Conservation (phyloP, 345 rosid species). For the Pistacia atlantica region DNA sequence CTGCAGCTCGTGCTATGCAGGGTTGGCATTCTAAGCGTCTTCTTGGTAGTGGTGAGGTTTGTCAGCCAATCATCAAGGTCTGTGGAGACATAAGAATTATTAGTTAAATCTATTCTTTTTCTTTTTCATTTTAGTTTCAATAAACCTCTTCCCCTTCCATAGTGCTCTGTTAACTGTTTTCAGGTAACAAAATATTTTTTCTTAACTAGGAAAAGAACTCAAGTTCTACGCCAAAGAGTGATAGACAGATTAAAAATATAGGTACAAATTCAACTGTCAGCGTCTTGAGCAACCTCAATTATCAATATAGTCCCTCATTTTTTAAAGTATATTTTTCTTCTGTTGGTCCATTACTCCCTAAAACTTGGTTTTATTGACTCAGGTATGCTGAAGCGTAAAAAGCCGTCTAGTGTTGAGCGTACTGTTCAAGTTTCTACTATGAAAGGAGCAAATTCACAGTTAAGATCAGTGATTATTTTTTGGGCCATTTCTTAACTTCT, state of each 20-base stretch:
- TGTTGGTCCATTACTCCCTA: not conserved
- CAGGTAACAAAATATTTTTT: conserved; percentile 10
- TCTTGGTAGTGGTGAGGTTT: conserved; percentile 61
- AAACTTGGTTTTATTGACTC: conserved; percentile 21
- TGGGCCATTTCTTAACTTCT: not conserved
- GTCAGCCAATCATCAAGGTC: conserved; percentile 49
- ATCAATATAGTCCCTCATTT: not conserved
- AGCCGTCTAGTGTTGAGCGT: conserved; percentile 40
- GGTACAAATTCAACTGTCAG: conserved; percentile 32
- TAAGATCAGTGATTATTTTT: conserved; percentile 19
- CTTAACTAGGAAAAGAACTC: conserved; percentile 48
- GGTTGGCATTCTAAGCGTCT: conserved; percentile 71
- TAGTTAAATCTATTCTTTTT: not conserved
- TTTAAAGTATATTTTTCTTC: not conserved
- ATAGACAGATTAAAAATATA: conserved; percentile 52
- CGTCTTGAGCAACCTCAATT: conserved; percentile 1
- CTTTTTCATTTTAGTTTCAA: not conserved
- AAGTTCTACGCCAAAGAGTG: conserved; percentile 44
- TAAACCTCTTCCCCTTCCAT: not conserved
- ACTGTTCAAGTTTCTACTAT: conserved; percentile 34
- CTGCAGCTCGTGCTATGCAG: conserved; percentile 79
- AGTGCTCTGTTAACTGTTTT: not conserved
- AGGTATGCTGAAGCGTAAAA: conserved; percentile 61
- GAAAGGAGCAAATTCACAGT: conserved; percentile 49
- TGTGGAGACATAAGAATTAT: conserved; percentile 16